phyloP scores from a whole-genome alignment of 2,329 filamentous ascomycete species.

The Cercospora brassicicola region DNA sequence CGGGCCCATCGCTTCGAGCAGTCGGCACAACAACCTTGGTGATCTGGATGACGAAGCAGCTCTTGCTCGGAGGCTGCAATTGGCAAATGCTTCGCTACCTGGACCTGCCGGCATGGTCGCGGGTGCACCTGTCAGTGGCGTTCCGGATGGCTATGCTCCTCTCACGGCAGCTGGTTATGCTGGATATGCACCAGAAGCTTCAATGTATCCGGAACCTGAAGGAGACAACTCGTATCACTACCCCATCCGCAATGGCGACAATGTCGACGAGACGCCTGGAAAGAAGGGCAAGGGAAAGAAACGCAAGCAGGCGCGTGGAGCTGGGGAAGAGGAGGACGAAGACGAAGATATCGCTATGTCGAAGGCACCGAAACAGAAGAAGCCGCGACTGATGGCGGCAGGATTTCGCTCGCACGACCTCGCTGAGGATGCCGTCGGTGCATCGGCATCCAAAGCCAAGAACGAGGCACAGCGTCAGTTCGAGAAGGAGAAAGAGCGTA shows the following conservation, averaged over 20 bases:
- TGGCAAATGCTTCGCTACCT: constrained; percentile 35
- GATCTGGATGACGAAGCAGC: constrained; percentile 33
- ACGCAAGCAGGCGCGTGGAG: constrained; percentile 21
- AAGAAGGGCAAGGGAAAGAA: constrained; percentile 26
- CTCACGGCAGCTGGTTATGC: constrained; percentile 33
- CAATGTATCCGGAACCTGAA: constrained; percentile 37
- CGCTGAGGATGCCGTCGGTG: constrained; percentile 29
- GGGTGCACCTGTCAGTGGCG: constrained; percentile 27
- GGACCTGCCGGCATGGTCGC: constrained; percentile 35
- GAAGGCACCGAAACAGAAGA: constrained; percentile 38
- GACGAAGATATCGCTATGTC: constrained; percentile 41
- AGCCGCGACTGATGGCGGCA: constrained; percentile 37
- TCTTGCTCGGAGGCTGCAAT: constrained; percentile 34
- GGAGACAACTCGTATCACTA: constrained; percentile 32
- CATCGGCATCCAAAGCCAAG: constrained; percentile 38
- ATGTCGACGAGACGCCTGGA: constrained; percentile 32
- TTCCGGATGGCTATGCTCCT: constrained; percentile 38
- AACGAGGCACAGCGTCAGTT: constrained; percentile 50
- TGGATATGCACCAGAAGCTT: constrained; percentile 33
- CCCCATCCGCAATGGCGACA: constrained; percentile 27
- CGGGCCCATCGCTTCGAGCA: constrained; percentile 12
- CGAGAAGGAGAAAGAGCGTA: constrained; percentile 48
- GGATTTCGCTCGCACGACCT: constrained; percentile 37
- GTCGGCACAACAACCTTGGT: constrained; percentile 15
- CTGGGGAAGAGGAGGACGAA: constrained; percentile 34